Percentiles rank a stretch among this genome's conserved stretches.
Conservation (phyloP, 1,284 basidiomycete genomes). For the Puccinia hordei region DNA sequence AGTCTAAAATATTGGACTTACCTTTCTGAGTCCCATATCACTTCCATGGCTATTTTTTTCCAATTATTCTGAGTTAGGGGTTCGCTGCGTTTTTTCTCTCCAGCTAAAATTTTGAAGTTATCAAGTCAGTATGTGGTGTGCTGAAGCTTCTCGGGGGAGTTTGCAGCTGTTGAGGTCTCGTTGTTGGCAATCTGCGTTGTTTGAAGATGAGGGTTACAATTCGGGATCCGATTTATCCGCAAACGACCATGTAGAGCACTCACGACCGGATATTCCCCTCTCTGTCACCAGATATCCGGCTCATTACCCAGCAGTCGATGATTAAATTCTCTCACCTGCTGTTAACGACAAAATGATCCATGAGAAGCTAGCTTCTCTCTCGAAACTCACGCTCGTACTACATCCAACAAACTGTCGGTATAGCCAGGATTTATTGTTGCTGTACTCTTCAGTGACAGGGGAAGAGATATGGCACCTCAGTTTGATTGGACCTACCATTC, state of each 20-base stretch:
- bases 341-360: conserved; percentile 5
- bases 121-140: not conserved
- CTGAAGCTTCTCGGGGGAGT: no score
- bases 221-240: not conserved
- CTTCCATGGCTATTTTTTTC: not conserved
- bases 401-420: conserved; percentile 20
- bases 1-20: not conserved
- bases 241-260: not conserved
- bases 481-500: conserved; percentile 19
- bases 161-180: not conserved
- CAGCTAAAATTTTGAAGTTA: not conserved
- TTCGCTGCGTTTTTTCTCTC: not conserved
- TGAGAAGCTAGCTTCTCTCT: not conserved
- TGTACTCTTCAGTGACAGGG: conserved; percentile 26
- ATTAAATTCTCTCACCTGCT: not conserved
- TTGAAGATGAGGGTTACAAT: no score
- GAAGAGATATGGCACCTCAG: conserved; percentile 36
- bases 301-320: not conserved
- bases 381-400: conserved; percentile 16
- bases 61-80: not conserved
- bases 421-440: not conserved
- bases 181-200: no score
- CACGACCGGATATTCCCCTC: not conserved
- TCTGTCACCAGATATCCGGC: not conserved
- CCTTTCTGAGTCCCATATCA: conserved; percentile 35